phyloP scores from a whole-genome alignment of 208 protist genomes.

The Wallacemonas sp. region DNA sequence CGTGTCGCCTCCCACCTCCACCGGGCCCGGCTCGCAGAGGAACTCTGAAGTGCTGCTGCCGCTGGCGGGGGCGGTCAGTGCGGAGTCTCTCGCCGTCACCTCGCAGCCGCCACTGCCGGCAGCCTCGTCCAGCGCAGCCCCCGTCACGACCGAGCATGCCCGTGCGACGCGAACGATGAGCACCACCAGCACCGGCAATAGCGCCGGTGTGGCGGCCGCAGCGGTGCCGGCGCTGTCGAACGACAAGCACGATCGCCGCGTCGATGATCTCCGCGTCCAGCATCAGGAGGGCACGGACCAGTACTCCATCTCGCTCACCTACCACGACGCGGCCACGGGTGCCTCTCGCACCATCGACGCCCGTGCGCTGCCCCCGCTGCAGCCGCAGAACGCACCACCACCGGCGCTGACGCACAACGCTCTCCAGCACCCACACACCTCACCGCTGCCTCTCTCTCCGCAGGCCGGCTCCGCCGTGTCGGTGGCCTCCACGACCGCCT shows the following conservation, averaged over 20 bases:
- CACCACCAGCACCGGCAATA: neutral
- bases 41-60: neutral
- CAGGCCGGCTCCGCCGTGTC: neutral
- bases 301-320: constrained; percentile 65
- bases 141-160: constrained; percentile 12
- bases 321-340: constrained; percentile 55
- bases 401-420: neutral
- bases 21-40: neutral
- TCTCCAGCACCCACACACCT: neutral
- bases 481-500: neutral
- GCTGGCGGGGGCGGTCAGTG: constrained; percentile 23
- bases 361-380: constrained; percentile 41
- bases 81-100: no score
- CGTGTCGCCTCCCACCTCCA: neutral
- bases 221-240: neutral
- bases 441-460: neutral
- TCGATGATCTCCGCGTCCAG: constrained; percentile 62
- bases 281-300: constrained; percentile 34
- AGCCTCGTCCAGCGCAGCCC: no score
- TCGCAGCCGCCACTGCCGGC: no score
- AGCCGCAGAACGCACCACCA: constrained; percentile 16
- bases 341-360: constrained; percentile 57
- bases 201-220: neutral
- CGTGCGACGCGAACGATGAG: neutral
- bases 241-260: constrained; percentile 45